These are phyloP conservation scores for Phytophthora idaei DNA, from an alignment of 352 stramenopile genomes.

Conservation along the genomic window DNA sequence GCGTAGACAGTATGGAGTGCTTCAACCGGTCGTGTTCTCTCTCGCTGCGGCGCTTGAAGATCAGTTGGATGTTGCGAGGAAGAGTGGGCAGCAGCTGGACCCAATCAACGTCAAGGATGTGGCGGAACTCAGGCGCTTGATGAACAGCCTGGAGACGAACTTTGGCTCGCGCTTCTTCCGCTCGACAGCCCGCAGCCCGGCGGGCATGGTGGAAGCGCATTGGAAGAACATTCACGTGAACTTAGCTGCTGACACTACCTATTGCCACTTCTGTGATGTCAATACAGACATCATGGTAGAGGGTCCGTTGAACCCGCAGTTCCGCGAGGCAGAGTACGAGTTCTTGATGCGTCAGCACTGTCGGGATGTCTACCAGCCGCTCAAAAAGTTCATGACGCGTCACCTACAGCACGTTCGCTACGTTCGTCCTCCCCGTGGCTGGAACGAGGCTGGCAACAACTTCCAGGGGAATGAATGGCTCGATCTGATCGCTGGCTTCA, in stretches of 20 bases:
- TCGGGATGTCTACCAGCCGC: constrained; percentile 31
- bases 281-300: constrained; percentile 35
- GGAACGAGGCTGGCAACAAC: constrained; percentile 19
- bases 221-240: constrained; percentile 33
- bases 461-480: constrained; percentile 32
- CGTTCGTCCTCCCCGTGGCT: constrained; percentile 17
- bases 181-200: background rate
- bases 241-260: constrained; percentile 21
- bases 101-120: constrained; percentile 31
- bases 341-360: constrained; percentile 40
- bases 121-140: constrained; percentile 14
- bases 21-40: constrained; percentile 27
- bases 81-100: background rate
- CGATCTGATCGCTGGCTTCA: constrained; percentile 34
- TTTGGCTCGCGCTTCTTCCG: constrained; percentile 30
- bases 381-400: constrained; percentile 39
- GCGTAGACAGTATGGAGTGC: constrained; percentile 31
- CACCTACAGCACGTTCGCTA: constrained; percentile 37
- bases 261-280: constrained; percentile 27
- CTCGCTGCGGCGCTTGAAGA: constrained; percentile 19
- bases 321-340: constrained; percentile 33
- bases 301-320: constrained; percentile 31
- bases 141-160: constrained; percentile 20
- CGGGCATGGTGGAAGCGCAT: constrained; percentile 31
- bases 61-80: background rate